Evolutionary conservation across 768 basidiomycete species (phyloP).

Genomic region (Tricholoma hemisulphureum): DNA sequence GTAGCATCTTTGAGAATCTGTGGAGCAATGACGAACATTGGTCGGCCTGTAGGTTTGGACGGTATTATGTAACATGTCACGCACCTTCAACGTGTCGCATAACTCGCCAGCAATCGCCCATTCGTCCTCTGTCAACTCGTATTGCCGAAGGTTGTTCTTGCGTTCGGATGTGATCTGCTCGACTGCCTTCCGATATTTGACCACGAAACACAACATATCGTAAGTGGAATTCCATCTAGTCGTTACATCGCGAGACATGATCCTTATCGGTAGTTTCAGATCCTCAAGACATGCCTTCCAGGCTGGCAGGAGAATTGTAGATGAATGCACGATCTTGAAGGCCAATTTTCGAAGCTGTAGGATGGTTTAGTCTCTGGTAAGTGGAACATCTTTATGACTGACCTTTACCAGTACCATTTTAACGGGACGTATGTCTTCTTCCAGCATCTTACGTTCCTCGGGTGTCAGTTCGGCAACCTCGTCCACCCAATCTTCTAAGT

Average conservation of each 20-base stretch:
- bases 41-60: too few relatives aligned
- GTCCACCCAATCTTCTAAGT: constrained; percentile 23
- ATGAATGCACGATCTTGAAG: constrained; percentile 24
- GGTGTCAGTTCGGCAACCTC: constrained; percentile 8
- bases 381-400: background rate
- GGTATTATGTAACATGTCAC: background rate
- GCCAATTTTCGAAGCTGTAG: constrained; percentile 20
- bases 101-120: background rate
- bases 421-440: constrained; percentile 21
- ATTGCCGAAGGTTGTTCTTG: background rate
- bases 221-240: constrained; percentile 37
- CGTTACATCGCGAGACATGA: constrained; percentile 37
- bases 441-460: constrained; percentile 14
- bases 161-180: background rate
- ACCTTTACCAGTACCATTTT: constrained; percentile 32
- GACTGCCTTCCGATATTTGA: background rate
- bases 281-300: constrained; percentile 19
- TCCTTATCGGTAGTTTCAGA: constrained; percentile 7
- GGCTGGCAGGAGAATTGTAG: constrained; percentile 17
- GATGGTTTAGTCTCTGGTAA: background rate
- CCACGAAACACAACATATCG: background rate
- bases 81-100: background rate
- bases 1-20: constrained; percentile 37
- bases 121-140: background rate
- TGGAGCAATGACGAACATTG: too few relatives aligned